Evolutionary conservation across 345 rosid species (phyloP).

Genomic region (Dimocarpus longan): DNA sequence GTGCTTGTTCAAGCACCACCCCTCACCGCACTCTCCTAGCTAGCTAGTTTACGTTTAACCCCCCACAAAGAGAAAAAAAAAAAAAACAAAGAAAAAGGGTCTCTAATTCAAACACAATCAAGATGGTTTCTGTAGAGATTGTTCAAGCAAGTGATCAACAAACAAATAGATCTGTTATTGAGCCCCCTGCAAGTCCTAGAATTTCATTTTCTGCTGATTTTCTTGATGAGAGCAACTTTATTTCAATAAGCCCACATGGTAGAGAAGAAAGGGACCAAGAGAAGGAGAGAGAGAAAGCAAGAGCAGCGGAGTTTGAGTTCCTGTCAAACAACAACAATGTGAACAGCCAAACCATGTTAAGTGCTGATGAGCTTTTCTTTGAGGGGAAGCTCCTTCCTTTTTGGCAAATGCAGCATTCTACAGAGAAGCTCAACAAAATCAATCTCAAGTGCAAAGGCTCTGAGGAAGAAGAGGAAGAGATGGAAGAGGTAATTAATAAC

Average conservation of each 20-base stretch:
- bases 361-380: conserved; percentile 87
- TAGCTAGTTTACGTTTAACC: too few relatives aligned
- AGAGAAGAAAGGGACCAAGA: conserved; percentile 28
- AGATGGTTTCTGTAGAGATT: conserved; percentile 63
- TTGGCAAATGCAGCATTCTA: conserved; percentile 72
- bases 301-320: conserved; percentile 79
- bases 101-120: background rate
- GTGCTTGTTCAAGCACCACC: conserved; percentile 20
- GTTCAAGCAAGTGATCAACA: conserved; percentile 28
- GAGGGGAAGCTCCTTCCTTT: conserved; percentile 92
- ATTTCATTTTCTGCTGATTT: conserved; percentile 87
- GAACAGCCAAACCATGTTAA: conserved; percentile 56
- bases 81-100: background rate
- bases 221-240: conserved; percentile 60
- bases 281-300: conserved; percentile 35
- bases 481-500: conserved; percentile 20
- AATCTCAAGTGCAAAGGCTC: conserved; percentile 43
- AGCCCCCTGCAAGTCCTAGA: conserved; percentile 59
- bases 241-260: conserved; percentile 64
- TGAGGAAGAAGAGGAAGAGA: conserved; percentile 30
- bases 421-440: conserved; percentile 67
- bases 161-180: conserved; percentile 38
- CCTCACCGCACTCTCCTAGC: background rate
- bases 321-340: conserved; percentile 47
- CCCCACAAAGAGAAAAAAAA: background rate